Conservation (phyloP, 495 filamentous ascomycete species). For the Mycothermus thermophilus region DNA sequence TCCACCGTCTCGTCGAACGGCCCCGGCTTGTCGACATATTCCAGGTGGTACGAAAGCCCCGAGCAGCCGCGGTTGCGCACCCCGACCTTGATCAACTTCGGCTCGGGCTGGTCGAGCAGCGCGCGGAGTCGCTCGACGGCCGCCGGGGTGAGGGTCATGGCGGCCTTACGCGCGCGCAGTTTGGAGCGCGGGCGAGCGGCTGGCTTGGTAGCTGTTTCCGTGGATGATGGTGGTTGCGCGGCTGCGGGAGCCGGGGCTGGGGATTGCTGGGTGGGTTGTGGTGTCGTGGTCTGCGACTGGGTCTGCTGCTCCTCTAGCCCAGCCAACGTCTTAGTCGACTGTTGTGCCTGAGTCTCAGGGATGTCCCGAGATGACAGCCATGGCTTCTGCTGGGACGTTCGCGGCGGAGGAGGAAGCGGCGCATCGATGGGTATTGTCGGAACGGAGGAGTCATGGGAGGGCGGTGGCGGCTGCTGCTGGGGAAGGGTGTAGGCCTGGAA, state of each 20-base stretch:
- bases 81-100: slow-evolving; percentile 84
- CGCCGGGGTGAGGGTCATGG: slow-evolving; percentile 67
- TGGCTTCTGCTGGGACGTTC: neutral
- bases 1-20: slow-evolving; percentile 85
- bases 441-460: slow-evolving; percentile 49
- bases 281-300: slow-evolving; percentile 7
- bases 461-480: slow-evolving; percentile 43
- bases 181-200: slow-evolving; percentile 42
- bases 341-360: no score
- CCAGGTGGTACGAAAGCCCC: slow-evolving; percentile 84
- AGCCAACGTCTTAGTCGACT: no score
- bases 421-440: slow-evolving; percentile 35
- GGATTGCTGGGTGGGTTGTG: neutral
- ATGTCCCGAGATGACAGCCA: no score
- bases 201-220: slow-evolving; percentile 4
- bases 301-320: slow-evolving; percentile 17
- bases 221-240: slow-evolving; percentile 3
- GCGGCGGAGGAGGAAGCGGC: slow-evolving; percentile 31
- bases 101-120: slow-evolving; percentile 66
- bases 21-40: slow-evolving; percentile 84
- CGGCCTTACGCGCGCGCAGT: slow-evolving; percentile 68
- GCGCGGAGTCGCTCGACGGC: slow-evolving; percentile 63
- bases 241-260: slow-evolving; percentile 1
- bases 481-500: slow-evolving; percentile 64
- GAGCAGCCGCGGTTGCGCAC: slow-evolving; percentile 95